Conservation (phyloP, 75 land plant species). For the Adiantum capillusveneris region DNA sequence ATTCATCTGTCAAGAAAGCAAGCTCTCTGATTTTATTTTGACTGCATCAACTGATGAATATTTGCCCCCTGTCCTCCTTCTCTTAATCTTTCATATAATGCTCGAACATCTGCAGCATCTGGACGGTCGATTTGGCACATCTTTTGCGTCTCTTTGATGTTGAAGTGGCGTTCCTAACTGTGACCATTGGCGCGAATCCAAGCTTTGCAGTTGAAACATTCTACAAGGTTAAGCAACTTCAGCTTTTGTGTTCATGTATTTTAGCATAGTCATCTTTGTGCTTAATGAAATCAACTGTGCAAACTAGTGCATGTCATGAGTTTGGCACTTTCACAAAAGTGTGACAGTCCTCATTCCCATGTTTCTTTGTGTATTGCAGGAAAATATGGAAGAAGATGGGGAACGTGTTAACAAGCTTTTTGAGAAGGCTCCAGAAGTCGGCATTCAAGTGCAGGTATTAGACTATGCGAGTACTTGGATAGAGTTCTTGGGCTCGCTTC, state of each 20-base stretch:
- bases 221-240: slow-evolving; percentile 56
- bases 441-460: slow-evolving; percentile 85
- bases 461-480: no score
- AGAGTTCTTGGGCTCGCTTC: no score
- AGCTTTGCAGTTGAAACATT: slow-evolving; percentile 67
- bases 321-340: no score
- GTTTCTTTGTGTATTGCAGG: slow-evolving; percentile 33
- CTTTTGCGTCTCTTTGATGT: slow-evolving; percentile 75
- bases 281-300: background rate
- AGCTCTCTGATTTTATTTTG: no score
- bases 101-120: slow-evolving; percentile 77
- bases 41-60: no score
- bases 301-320: no score
- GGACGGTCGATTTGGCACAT: slow-evolving; percentile 98
- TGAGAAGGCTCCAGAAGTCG: slow-evolving; percentile 69
- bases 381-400: slow-evolving; percentile 79
- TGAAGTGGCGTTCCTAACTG: slow-evolving; percentile 72
- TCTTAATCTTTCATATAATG: no score
- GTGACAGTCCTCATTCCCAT: no score
- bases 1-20: no score
- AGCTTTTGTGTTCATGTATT: background rate
- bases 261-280: background rate
- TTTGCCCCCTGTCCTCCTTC: no score
- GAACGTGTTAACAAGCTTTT: slow-evolving; percentile 77
- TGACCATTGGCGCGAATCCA: slow-evolving; percentile 90